Conservation (phyloP, 1,284 basidiomycete species). For the Austroboletus novae-zelandiae region DNA sequence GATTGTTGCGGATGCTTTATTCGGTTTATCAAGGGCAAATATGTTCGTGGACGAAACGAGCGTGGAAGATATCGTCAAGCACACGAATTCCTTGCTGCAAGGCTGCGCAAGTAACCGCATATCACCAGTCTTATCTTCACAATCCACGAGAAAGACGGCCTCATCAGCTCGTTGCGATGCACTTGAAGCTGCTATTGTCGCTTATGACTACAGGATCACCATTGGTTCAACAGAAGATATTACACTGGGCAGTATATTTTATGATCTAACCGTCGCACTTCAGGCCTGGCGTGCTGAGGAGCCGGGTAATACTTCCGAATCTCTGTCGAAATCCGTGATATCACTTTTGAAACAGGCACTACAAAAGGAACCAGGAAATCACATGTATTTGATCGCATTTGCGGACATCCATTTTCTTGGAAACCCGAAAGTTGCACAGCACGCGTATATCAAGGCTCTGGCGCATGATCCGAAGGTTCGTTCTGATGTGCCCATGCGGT, state of each 20-base stretch:
- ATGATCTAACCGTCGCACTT: slow-evolving; percentile 76
- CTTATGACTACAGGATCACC: slow-evolving; percentile 73
- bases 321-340: slow-evolving; percentile 52
- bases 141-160: slow-evolving; percentile 24
- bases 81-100: slow-evolving; percentile 38
- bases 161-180: slow-evolving; percentile 40
- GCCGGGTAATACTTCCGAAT: slow-evolving; percentile 32
- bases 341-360: slow-evolving; percentile 75
- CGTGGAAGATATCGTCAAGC: slow-evolving; percentile 38
- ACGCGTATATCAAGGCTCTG: slow-evolving; percentile 88
- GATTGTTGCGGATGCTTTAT: slow-evolving; percentile 75
- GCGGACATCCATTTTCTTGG: slow-evolving; percentile 73
- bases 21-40: slow-evolving; percentile 54
- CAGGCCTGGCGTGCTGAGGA: slow-evolving; percentile 47
- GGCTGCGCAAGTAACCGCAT: slow-evolving; percentile 42
- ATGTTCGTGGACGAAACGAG: slow-evolving; percentile 42
- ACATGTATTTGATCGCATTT: slow-evolving; percentile 79
- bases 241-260: slow-evolving; percentile 64
- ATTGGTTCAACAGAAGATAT: slow-evolving; percentile 62
- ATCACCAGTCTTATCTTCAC: slow-evolving; percentile 39
- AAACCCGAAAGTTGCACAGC: slow-evolving; percentile 77
- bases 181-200: slow-evolving; percentile 60
- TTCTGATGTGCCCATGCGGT: slow-evolving; percentile 6
- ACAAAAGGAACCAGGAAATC: slow-evolving; percentile 71
- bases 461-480: slow-evolving; percentile 80